Evolutionary conservation across 352 stramenopile genomes (phyloP), one percentile per base, ranked within the genome.

Genomic region (Phytophthora parvispora): DNA sequence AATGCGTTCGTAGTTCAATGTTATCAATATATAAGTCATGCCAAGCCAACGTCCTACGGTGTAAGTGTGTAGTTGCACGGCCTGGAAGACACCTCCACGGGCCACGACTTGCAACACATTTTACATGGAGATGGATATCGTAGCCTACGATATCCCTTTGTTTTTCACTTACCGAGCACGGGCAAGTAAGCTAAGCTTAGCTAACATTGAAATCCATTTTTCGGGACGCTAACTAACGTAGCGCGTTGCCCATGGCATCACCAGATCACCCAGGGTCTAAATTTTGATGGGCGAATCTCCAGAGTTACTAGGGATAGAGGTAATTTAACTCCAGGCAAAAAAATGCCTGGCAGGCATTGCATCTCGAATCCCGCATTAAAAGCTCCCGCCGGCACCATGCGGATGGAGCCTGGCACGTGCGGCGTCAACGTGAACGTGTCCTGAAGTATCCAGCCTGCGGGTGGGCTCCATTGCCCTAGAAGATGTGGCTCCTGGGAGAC

Each of bases 11-110:
- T 59, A 49, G 12, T 29, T 50, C 15, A 25, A 40, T 62, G 25
- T 34, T 74, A 74, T 66, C 51, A 57, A 64, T 73, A 64, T 73
- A 60, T 53, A 63, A 67, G 27, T 42, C 61, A 31, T 56, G n/a
- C 42, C 28, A 34, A 38, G 22, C 40, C 31, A 15, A 6, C 6
- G 10, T 45, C n/a, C 38, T 45, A 45, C 4, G 13, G 4, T 45
- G 6, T n/a, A 45, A 36, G 6, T 36, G 31, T 36, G 10, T 36
- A 10, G 31, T n/a, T n/a, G n/a, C n/a, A n/a, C n/a, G n/a, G n/a
- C n/a, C n/a, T n/a, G n/a, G n/a, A n/a, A n/a, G n/a, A n/a, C n/a
- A n/a, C n/a, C n/a, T n/a, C n/a, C n/a, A n/a, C n/a, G n/a, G n/a
- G n/a, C n/a, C n/a, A 36, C 10, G 6, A 36, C 6, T 10, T 18